phyloP scores from a whole-genome alignment of 495 filamentous ascomycete species.

The Aspergillus indologenus region DNA sequence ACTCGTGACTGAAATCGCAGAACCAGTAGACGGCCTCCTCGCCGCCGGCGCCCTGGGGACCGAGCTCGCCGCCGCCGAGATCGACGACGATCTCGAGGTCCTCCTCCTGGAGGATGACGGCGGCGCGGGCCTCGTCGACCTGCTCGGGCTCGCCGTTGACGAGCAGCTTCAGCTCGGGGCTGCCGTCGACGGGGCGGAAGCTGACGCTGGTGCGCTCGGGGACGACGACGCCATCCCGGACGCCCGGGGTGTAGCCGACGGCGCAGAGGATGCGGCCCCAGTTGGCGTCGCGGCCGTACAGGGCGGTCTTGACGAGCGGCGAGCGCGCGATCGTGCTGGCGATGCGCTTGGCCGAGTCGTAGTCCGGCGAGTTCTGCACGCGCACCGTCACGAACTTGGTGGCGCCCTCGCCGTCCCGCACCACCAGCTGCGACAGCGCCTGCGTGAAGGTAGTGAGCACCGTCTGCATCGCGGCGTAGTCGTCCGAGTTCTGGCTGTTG shows the following conservation, averaged over 20 bases:
- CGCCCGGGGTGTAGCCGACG: conserved; percentile 78
- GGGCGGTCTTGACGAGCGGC: conserved; percentile 91
- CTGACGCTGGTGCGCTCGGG: conserved; percentile 87
- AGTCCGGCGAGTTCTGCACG: conserved; percentile 69
- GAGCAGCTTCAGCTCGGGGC: conserved; percentile 73
- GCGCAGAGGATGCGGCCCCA: conserved; percentile 98
- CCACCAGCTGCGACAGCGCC: conserved; percentile 85
- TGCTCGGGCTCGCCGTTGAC: conserved; percentile 87
- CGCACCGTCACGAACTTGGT: conserved; percentile 96
- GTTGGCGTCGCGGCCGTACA: conserved; percentile 97
- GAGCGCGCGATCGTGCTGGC: conserved; percentile 90
- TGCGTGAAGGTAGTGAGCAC: conserved; percentile 74
- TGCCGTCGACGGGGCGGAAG: conserved; percentile 84
- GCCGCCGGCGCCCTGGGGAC: conserved; percentile 53
- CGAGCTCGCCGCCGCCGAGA: conserved; percentile 50
- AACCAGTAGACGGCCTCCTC: conserved; percentile 88
- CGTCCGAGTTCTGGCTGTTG: conserved; percentile 49
- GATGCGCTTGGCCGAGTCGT: conserved; percentile 62
- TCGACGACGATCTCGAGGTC: conserved; percentile 78
- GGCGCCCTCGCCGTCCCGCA: conserved; percentile 94
- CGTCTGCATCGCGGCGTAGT: conserved; percentile 62
- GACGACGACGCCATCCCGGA: conserved; percentile 60
- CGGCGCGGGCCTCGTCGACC: conserved; percentile 87
- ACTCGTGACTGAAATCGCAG: conserved; percentile 98
- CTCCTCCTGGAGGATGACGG: conserved; percentile 80